Evolutionary conservation across 495 filamentous ascomycete genomes (phyloP).

Genomic region (Hypomontagnella monticulosa): DNA sequence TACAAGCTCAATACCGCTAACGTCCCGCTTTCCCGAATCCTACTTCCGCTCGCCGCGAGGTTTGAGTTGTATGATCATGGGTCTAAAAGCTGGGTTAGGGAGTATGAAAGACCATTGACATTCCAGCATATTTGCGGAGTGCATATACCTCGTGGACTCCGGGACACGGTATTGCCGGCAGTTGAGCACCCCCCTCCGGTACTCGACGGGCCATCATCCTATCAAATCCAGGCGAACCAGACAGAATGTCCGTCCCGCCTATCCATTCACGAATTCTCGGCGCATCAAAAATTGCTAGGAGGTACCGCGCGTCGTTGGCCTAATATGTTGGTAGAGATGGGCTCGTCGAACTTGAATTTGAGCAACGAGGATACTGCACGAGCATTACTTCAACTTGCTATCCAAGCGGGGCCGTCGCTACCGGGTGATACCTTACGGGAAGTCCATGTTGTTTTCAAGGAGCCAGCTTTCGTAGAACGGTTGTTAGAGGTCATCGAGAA

Average conservation of each 20-base stretch:
- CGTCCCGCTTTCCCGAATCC: constrained; percentile 29
- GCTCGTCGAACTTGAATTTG: constrained; percentile 63
- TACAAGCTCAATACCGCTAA: constrained; percentile 39
- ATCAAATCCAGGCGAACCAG: constrained; percentile 65
- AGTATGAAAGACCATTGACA: constrained; percentile 38
- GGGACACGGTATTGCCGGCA: constrained; percentile 23
- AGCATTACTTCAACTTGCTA: constrained; percentile 55
- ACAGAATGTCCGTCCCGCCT: constrained; percentile 57
- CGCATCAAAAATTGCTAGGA: constrained; percentile 59
- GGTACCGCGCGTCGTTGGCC: constrained; percentile 60
- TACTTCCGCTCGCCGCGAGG: constrained; percentile 30
- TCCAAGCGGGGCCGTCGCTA: constrained; percentile 57
- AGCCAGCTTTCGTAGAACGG: constrained; percentile 55
- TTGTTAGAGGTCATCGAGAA: constrained; percentile 54
- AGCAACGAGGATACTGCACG: constrained; percentile 55
- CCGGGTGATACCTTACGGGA: constrained; percentile 47
- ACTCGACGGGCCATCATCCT: constrained; percentile 58
- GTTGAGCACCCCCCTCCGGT: constrained; percentile 32
- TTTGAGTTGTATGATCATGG: constrained; percentile 44
- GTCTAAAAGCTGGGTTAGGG: constrained; percentile 45
- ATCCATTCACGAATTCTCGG: constrained; percentile 60
- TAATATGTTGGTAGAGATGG: constrained; percentile 60
- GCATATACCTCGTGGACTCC: constrained; percentile 44
- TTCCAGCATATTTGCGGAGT: constrained; percentile 54
- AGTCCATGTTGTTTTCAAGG: constrained; percentile 57